Percentiles rank a stretch among this genome's conserved stretches.
Conservation (phyloP, 2,329 filamentous ascomycete genomes). For the Aspergillus flavus region DNA sequence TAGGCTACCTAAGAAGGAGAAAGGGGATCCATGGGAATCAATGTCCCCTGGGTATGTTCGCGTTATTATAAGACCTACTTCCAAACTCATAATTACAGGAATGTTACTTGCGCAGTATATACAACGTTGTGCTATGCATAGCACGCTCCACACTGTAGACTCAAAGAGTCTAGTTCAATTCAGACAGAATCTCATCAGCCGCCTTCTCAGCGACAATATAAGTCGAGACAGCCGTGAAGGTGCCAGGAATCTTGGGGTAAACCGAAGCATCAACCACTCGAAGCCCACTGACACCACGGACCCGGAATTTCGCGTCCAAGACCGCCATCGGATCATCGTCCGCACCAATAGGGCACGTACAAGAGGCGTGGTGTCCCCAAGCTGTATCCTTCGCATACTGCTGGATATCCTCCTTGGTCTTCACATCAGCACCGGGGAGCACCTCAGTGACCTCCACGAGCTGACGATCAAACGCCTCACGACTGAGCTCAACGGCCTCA, state of each 20-base stretch:
- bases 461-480: conserved; percentile 48
- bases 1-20: too few species aligned
- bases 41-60: background rate
- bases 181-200: conserved; percentile 55
- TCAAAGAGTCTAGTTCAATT: background rate
- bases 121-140: background rate
- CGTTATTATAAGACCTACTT: background rate
- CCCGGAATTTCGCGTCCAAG: conserved; percentile 59
- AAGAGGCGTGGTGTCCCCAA: conserved; percentile 62
- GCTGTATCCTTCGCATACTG: conserved; percentile 53
- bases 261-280: conserved; percentile 65
- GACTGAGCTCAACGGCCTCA: conserved; percentile 58
- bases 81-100: background rate
- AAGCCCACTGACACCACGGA: conserved; percentile 57
- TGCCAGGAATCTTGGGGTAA: conserved; percentile 60
- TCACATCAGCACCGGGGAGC: conserved; percentile 47
- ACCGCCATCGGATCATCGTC: conserved; percentile 58
- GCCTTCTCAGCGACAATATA: conserved; percentile 66
- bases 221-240: conserved; percentile 54
- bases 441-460: conserved; percentile 47
- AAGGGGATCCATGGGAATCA: background rate
- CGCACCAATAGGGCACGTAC: conserved; percentile 58
- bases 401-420: conserved; percentile 48
- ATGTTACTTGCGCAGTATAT: background rate
- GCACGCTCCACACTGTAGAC: background rate